Base-by-base conservation (phyloP, 306 rosid genomes). In the Sindora glabra region DNA sequence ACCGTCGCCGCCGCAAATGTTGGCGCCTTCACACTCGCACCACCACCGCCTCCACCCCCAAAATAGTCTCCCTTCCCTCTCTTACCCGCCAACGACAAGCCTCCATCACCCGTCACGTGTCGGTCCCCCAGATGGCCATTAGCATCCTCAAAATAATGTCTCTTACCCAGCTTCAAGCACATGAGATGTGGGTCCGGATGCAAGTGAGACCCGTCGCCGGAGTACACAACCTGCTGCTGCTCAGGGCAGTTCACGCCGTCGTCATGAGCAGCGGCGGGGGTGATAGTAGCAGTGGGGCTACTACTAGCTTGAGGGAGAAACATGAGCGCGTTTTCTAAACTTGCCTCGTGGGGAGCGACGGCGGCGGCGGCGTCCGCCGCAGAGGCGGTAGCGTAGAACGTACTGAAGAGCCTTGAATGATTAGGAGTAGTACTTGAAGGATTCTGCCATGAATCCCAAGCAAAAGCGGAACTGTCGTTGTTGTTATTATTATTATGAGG, bases 91-190 rank as follows among this genome's bases (percentile, higher is more conserved):
- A 68, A 32, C 6, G 64, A 41, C 16, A 75, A 64, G 11, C 74
- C 73, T 32, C 48, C 5, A 9, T 10, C 44, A 0, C 65, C 59
- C 1, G 68, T 23, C 56, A 74, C 69, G 59, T 46, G 68, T 27
- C 57, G 58, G 22, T 74, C 74, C 8, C 48, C 64, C 42, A 41
- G 58, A 48, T 53, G 44, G 36, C 60, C 32, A 24, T 40, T 49
- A 6, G 81, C 50, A 33, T 90, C 94, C 85, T 82, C 97, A 40
- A 90, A 90, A 77, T 90, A 90, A 64, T 90, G 84, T 67, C 97
- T 73, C 86, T 87, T 90, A 24, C 97, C 97, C 4, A 90, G 84
- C 82, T 90, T 90, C 89, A 90, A 70, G 63, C 90, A 90, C 79
- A 65, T 79, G 3, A 90, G 80, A 51, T 87, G 85, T 0, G 97